phyloP scores from a whole-genome alignment of 1,284 basidiomycete species.

The Leccinum fallax region DNA sequence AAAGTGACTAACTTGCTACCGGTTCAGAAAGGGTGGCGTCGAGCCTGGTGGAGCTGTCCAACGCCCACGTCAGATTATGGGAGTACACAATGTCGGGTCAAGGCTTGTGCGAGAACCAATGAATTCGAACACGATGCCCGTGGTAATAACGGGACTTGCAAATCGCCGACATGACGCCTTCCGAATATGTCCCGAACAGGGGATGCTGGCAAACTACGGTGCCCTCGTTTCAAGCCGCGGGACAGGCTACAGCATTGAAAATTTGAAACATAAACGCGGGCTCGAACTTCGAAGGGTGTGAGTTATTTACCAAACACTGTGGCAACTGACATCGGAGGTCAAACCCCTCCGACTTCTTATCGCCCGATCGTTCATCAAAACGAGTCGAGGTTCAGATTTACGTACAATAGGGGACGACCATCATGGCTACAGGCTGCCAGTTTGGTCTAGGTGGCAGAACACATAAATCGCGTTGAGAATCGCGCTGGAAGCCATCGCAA shows the following conservation, averaged over 20 bases:
- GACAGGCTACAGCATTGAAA: conserved; percentile 1
- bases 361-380: conserved; percentile 9
- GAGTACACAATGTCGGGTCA: neutral
- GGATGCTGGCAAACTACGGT: neutral
- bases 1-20: conserved; percentile 10
- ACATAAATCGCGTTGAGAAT: neutral
- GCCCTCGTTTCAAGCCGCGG: conserved; percentile 11
- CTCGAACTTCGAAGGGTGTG: neutral
- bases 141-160: conserved; percentile 23
- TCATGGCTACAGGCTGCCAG: neutral
- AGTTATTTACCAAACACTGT: conserved; percentile 5
- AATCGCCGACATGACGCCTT: conserved; percentile 22
- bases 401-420: neutral
- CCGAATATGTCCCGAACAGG: conserved; percentile 9
- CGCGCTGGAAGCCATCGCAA: neutral
- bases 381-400: conserved; percentile 4
- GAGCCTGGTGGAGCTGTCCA: neutral
- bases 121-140: conserved; percentile 2
- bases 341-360: conserved; percentile 27
- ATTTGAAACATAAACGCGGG: neutral
- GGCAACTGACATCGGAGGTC: conserved; percentile 25
- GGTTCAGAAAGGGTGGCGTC: conserved; percentile 3
- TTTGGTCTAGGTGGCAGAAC: neutral
- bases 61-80: neutral
- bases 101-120: neutral